Evolutionary conservation across 352 stramenopile genomes (phyloP).

Genomic region (Globisporangium takayamanum): DNA sequence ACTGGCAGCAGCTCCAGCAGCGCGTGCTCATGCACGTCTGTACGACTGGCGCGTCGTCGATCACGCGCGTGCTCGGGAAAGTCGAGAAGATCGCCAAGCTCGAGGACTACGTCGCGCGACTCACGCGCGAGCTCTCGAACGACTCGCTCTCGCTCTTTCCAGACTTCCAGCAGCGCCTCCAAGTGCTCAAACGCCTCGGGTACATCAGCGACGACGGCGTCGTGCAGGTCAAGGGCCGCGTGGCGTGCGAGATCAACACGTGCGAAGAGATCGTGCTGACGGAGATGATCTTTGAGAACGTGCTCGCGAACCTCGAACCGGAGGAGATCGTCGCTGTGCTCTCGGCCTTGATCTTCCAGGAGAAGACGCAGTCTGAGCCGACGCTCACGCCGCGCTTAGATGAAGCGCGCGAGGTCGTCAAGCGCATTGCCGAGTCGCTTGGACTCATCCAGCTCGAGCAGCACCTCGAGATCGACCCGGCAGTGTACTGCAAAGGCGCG

Average conservation of each 20-base stretch:
- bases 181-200: conserved; percentile 90
- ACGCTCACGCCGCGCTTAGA: conserved; percentile 68
- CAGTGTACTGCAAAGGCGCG: conserved; percentile 87
- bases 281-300: conserved; percentile 99
- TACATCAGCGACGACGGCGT: conserved; percentile 89
- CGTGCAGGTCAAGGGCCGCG: conserved; percentile 94
- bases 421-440: conserved; percentile 73
- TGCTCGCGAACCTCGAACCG: conserved; percentile 94
- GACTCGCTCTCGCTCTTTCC: conserved; percentile 94
- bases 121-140: conserved; percentile 69
- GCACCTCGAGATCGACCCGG: conserved; percentile 84
- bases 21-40: conserved; percentile 48
- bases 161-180: conserved; percentile 94
- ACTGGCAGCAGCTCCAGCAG: conserved; percentile 54
- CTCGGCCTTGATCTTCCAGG: conserved; percentile 96
- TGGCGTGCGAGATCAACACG: conserved; percentile 98
- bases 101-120: conserved; percentile 48
- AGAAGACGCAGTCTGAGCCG: conserved; percentile 83
- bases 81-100: conserved; percentile 76
- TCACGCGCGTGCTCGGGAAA: conserved; percentile 47
- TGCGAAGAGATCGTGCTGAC: conserved; percentile 97
- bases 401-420: conserved; percentile 82
- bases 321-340: conserved; percentile 96
- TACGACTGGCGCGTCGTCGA: conserved; percentile 17
- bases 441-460: conserved; percentile 80